Evolutionary conservation across 805 yeast genomes (phyloP).

Genomic region (Komagataella phaffii): DNA sequence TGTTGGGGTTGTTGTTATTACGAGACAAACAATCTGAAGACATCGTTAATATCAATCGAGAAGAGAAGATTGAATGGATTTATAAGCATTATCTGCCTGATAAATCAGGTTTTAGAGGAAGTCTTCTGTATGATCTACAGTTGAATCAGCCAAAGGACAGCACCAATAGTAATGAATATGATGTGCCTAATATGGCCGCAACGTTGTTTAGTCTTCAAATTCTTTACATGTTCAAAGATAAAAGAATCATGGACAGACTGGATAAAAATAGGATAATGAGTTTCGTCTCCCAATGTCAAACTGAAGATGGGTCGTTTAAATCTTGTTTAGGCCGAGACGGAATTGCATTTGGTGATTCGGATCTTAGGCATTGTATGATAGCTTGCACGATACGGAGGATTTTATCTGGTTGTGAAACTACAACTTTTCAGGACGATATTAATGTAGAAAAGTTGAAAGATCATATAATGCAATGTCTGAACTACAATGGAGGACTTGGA

Average conservation of each 20-base stretch:
- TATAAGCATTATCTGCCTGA: constrained; percentile 29
- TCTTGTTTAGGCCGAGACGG: constrained; percentile 23
- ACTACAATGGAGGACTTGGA: constrained; percentile 66
- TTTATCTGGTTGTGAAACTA: constrained; percentile 18
- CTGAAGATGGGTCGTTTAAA: constrained; percentile 43
- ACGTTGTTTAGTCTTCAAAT: constrained; percentile 64
- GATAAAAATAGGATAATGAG: constrained; percentile 29
- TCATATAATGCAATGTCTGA: constrained; percentile 22
- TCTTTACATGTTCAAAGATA: constrained; percentile 36
- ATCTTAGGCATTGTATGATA: constrained; percentile 61
- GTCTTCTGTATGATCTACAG: constrained; percentile 26
- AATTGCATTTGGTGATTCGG: constrained; percentile 43
- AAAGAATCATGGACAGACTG: constrained; percentile 20
- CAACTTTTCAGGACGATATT: constrained; percentile 21
- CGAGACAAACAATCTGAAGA: constrained; percentile 14
- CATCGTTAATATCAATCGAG: constrained; percentile 14
- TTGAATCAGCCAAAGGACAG: neutral
- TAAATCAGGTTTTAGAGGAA: constrained; percentile 44
- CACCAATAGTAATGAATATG: constrained; percentile 21
- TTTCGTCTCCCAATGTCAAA: constrained; percentile 51
- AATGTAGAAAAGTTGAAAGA: constrained; percentile 23
- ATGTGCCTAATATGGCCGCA: constrained; percentile 54
- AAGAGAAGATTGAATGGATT: constrained; percentile 25
- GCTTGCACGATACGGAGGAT: constrained; percentile 53
- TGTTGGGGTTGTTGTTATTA: constrained; percentile 44